phyloP scores from a whole-genome alignment of 305 asterid species.

The Plantago coronopus region DNA sequence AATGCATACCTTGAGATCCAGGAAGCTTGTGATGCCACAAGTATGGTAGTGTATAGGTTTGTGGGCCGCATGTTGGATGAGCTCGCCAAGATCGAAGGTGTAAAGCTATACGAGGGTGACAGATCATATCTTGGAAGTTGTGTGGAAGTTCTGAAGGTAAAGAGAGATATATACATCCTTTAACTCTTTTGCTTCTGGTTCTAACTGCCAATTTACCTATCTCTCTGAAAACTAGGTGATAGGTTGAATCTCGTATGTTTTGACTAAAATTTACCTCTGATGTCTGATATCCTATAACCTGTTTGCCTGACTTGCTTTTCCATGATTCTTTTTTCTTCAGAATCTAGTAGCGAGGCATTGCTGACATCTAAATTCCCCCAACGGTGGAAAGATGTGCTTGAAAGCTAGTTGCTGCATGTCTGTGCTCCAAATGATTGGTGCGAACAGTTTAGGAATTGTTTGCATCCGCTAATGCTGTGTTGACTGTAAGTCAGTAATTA shows the following conservation, averaged over 20 bases:
- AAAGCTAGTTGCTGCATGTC: constrained; percentile 11
- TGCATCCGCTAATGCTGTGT: too few relatives aligned
- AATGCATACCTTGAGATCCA: constrained; percentile 57
- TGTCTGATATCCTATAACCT: constrained; percentile 8
- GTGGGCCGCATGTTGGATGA: constrained; percentile 46
- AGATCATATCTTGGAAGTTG: constrained; percentile 36
- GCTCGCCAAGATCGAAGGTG: constrained; percentile 41
- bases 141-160: constrained; percentile 40
- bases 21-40: constrained; percentile 62
- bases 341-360: constrained; percentile 7
- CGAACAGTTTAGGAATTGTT: background rate
- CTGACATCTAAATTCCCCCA: constrained; percentile 25
- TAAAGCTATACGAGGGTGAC: constrained; percentile 31
- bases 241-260: background rate
- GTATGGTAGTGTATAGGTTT: constrained; percentile 50
- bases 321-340: constrained; percentile 26
- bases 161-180: background rate
- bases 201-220: background rate
- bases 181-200: constrained; percentile 8
- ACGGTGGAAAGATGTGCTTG: constrained; percentile 33
- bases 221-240: background rate
- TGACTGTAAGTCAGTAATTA: too few relatives aligned
- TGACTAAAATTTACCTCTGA: background rate
- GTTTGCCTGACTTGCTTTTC: constrained; percentile 7
- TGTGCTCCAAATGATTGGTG: constrained; percentile 6